Base-by-base conservation (phyloP, 2,329 filamentous ascomycete genomes). In the Rhexocercosporidium sp. region DNA sequence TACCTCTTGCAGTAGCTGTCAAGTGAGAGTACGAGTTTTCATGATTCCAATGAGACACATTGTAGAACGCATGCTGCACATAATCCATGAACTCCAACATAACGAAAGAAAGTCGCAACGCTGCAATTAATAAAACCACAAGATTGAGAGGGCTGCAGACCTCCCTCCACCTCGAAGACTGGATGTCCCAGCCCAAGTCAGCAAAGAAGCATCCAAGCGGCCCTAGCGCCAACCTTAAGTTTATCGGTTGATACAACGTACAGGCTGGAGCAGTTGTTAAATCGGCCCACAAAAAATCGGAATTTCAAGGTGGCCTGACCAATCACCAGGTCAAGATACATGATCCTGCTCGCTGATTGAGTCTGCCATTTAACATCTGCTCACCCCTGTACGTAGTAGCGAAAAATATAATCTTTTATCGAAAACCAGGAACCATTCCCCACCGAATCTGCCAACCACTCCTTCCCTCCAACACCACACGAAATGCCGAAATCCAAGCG, bases 21-120 rank as follows among this genome's bases (percentile, higher is more conserved):
- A 97, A 84, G 71, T 90, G 88, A 73, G 92, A 90, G 82, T 97
- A 97, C 68, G 92, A 96, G 80, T 97, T 97, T 83, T 97, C 93
- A 76, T 89, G 86, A 78, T 94, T 92, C 94, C 94, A 97, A 78
- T 91, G 87, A 54, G 94, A 94, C 65, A 92, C 90, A 78, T 92
- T 86, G 79, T 93, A 92, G 82, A 97, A 97, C 76, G 93, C 92
- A 81, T 91, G 87, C 81, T 97, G 93, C 83, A 97, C 91, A 83
- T 96, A 95, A 82, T 97, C 94, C 93, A 97, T 97, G 84, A 97
- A 97, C 82, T 94, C 91, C 82, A 96, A 90, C 94, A 97, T 97
- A 44, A n/a, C 47, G 47, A 53, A 54, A 39, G 29, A 53, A 29
- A 62, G 12, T 56, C 31, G 53, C 22, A 56, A 16, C 31, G 5